Evolutionary conservation across 257 asterid genomes (phyloP).

Genomic region (Salvia rosmarinus): DNA sequence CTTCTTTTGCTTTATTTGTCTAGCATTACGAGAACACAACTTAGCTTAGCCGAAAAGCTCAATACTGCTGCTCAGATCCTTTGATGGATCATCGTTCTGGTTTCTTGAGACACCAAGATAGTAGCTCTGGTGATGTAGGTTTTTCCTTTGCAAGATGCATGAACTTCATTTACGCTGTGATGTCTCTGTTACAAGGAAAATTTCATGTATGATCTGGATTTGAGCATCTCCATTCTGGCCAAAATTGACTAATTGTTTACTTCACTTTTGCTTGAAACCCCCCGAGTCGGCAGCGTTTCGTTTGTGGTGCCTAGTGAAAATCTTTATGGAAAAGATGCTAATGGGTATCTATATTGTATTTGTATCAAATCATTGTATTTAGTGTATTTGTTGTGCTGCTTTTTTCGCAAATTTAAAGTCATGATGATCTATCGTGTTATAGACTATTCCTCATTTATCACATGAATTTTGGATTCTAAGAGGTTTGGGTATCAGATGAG

Average conservation of each 20-base stretch:
- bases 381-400: neutral
- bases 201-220: neutral
- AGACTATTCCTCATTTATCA: too few relatives aligned
- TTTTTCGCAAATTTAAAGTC: too few relatives aligned
- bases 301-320: neutral
- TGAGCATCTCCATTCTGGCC: neutral
- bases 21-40: conserved; percentile 97
- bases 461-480: too few relatives aligned
- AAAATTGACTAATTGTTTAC: neutral
- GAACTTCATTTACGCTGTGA: conserved; percentile 11
- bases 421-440: too few relatives aligned
- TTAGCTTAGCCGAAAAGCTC: conserved; percentile 82
- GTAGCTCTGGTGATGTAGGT: neutral
- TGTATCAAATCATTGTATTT: neutral
- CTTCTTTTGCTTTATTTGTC: conserved; percentile 80
- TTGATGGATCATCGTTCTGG: conserved; percentile 28
- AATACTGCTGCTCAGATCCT: conserved; percentile 96
- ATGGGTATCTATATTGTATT: neutral
- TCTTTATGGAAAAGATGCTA: neutral
- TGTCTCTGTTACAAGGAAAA: conserved; percentile 5
- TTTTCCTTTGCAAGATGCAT: neutral
- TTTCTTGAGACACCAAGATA: neutral
- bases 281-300: neutral
- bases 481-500: too few relatives aligned
- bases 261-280: neutral